Percentiles rank a stretch among this genome's conserved stretches.
Evolutionary conservation across 768 basidiomycete species (phyloP).

Genomic region (Leccinum barrowsii): DNA sequence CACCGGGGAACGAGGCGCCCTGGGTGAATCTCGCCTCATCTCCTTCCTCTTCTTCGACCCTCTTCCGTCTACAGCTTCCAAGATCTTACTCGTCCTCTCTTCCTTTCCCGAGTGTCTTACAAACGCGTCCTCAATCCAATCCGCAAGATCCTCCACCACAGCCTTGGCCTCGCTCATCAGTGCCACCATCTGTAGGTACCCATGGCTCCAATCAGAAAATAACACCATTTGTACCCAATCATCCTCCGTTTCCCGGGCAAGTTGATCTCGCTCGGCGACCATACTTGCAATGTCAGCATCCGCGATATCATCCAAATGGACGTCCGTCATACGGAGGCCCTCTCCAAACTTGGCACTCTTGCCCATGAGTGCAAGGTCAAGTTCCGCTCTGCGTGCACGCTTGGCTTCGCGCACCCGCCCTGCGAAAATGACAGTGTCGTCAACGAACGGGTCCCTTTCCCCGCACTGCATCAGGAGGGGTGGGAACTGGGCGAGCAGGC

Average conservation of each 20-base stretch:
- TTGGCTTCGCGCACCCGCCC: slow-evolving; percentile 96
- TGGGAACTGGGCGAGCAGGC: slow-evolving; percentile 88
- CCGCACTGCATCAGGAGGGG: slow-evolving; percentile 93
- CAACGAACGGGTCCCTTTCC: slow-evolving; percentile 93
- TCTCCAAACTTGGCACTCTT: slow-evolving; percentile 64
- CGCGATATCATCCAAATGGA: slow-evolving; percentile 25
- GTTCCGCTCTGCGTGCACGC: slow-evolving; percentile 70
- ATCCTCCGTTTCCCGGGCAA: slow-evolving; percentile 72
- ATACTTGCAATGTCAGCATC: slow-evolving; percentile 37
- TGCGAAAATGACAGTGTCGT: slow-evolving; percentile 96
- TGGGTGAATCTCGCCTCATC: slow-evolving; percentile 22
- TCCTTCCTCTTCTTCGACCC: slow-evolving; percentile 27
- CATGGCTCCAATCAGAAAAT: slow-evolving; percentile 96
- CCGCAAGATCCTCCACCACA: slow-evolving; percentile 78
- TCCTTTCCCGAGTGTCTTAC: slow-evolving; percentile 30
- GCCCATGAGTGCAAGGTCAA: slow-evolving; percentile 58
- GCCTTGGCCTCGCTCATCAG: slow-evolving; percentile 80
- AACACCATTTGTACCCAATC: slow-evolving; percentile 95
- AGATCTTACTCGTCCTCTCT: slow-evolving; percentile 15
- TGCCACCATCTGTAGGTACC: slow-evolving; percentile 91
- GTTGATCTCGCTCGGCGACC: slow-evolving; percentile 56
- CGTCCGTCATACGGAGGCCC: slow-evolving; percentile 57
- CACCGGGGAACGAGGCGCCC: slow-evolving; percentile 18
- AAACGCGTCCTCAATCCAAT: slow-evolving; percentile 89
- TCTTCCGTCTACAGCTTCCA: slow-evolving; percentile 16